Conservation (phyloP, 805 yeast species). For the Zygoascus flipseniorum region DNA sequence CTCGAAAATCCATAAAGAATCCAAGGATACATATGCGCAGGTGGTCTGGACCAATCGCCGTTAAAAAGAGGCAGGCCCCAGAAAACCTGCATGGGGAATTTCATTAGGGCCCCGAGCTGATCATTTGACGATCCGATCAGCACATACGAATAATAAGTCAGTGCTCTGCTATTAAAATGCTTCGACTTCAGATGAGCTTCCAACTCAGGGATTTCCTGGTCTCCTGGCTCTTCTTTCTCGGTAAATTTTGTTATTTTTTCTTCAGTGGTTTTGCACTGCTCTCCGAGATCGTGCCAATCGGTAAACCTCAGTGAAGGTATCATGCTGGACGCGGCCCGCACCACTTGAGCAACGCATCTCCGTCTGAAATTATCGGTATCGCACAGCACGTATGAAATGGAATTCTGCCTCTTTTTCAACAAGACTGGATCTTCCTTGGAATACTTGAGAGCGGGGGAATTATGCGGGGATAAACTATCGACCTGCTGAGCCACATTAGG, state of each 20-base stretch:
- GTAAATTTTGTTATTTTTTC: not conserved
- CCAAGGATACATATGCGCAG: not conserved
- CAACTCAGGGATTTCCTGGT: not conserved
- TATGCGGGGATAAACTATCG: constrained; percentile 2
- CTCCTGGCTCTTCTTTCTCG: not conserved
- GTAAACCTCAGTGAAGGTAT: not conserved
- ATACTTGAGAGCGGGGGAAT: constrained; percentile 3
- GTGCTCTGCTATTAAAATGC: not conserved
- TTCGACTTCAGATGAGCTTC: not conserved
- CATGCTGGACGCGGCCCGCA: not conserved
- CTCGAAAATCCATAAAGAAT: not conserved
- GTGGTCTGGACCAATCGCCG: not conserved
- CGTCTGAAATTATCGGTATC: not conserved
- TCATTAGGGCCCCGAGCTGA: not conserved
- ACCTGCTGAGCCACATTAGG: not conserved
- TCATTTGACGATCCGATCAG: not conserved
- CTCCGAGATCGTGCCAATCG: not conserved
- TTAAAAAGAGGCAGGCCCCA: not conserved
- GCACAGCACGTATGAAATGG: not conserved
- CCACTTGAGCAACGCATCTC: not conserved
- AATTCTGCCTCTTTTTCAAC: not conserved
- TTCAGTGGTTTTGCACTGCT: not conserved
- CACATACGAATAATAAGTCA: not conserved
- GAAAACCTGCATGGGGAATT: not conserved
- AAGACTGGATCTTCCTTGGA: not conserved